Evolutionary conservation across 2,329 filamentous ascomycete genomes (phyloP), one percentile per base, ranked within the genome.

Genomic region (Paraphaeosphaeria sporulosa): DNA sequence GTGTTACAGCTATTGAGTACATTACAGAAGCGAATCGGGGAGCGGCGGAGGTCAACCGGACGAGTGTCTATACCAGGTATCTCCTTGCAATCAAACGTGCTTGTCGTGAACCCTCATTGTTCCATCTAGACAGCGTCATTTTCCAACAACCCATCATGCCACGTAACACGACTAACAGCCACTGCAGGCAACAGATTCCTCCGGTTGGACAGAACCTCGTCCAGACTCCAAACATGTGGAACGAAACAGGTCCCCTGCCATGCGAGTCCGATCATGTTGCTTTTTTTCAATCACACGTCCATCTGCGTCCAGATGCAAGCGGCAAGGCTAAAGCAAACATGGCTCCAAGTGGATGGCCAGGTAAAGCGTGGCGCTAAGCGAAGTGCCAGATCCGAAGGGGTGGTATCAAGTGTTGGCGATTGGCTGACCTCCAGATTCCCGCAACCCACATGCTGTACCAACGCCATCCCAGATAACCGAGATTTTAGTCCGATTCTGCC

Each of bases 321-420:
- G 23, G 47, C 38, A 51, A 58, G 44, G 53, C 57, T 38, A 57
- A 40, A 30, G 47, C 57, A 61, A 61, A 49, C 51, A 58, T 46
- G 56, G 38, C 42, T 47, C 23, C 2, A 43, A 38, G 27, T 54
- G 4, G 60, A 61, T 59, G 62, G 62, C 58, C 58, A 57, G 59
- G 60, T 63, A 63, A 62, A 62, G 57, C 59, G 50, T 34, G 25
- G 57, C 57, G 51, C 63, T 63, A 65, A 55, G 42, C 53, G 46
- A 46, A 55, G 43, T 56, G 55, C 44, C 42, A 51, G n/a, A 32
- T 30, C 53, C 57, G 27, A 58, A 42, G 38, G 10, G 50, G 27
- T 57, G 53, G 58, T 58, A 54, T 55, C 43, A 56, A 21, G 43
- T 47, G 44, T 49, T 27, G 43, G 51, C 61, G 44, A 65, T 61